These are phyloP conservation scores for Zymoseptoria ardabiliae DNA, from an alignment of 2,329 filamentous ascomycete genomes.

Conservation along the genomic window DNA sequence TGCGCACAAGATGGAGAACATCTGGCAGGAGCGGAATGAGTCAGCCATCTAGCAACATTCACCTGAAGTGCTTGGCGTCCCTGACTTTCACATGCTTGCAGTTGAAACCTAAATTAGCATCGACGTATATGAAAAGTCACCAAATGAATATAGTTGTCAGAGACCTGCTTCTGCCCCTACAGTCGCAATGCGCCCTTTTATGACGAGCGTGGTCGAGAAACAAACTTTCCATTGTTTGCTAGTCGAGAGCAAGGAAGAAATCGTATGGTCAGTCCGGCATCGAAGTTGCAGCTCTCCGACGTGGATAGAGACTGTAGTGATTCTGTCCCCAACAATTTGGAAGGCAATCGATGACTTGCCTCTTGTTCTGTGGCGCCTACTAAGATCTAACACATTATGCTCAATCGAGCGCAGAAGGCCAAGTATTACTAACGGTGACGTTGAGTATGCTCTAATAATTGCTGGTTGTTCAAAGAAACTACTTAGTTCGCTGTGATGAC, in stretches of 20 bases:
- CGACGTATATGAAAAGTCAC: background rate
- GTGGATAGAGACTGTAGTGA: background rate
- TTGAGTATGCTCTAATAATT: too few species aligned
- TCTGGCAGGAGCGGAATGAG: background rate
- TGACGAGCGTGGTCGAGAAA: background rate
- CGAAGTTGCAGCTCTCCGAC: background rate
- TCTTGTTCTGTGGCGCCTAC: too few species aligned
- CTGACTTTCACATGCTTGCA: background rate
- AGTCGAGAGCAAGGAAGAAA: background rate
- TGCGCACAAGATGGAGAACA: too few species aligned
- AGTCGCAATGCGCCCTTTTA: background rate
- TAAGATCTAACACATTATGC: too few species aligned
- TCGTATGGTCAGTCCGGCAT: background rate
- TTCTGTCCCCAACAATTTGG: too few species aligned
- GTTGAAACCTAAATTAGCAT: background rate
- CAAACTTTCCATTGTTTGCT: background rate
- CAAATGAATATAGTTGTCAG: background rate
- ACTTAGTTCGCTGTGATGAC: too few species aligned
- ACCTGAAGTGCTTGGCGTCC: background rate
- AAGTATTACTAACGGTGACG: too few species aligned
- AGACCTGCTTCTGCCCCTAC: background rate
- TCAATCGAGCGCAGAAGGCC: too few species aligned
- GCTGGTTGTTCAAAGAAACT: too few species aligned
- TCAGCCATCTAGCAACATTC: background rate
- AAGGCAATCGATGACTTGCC: background rate